phyloP scores from a whole-genome alignment of 371 early-diverging fungal species.

The Rhizopus delemar region DNA sequence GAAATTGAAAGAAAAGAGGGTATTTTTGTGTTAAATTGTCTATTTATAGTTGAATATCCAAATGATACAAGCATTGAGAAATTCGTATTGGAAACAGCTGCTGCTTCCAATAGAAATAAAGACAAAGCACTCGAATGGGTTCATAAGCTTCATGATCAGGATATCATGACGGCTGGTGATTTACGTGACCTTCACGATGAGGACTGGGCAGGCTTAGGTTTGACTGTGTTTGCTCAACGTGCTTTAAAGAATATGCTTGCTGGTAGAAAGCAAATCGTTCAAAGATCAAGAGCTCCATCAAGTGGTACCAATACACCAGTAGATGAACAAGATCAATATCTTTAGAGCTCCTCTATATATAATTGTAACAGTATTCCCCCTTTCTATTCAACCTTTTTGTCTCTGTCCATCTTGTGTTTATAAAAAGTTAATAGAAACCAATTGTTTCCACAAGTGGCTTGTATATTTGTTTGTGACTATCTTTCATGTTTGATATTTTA shows the following conservation, averaged over 20 bases:
- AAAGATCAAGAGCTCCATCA: constrained; percentile 25
- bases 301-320: constrained; percentile 36
- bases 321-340: constrained; percentile 29
- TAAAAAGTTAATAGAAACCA: not conserved
- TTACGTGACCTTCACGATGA: constrained; percentile 75
- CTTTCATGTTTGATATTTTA: constrained; percentile 3
- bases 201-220: constrained; percentile 76
- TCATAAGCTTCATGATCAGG: constrained; percentile 69
- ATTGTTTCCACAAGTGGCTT: constrained; percentile 7
- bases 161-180: constrained; percentile 83
- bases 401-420: not conserved
- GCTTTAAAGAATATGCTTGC: constrained; percentile 79
- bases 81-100: constrained; percentile 70
- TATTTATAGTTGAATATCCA: constrained; percentile 47
- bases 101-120: constrained; percentile 63
- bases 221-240: constrained; percentile 88
- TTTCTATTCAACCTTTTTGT: not conserved
- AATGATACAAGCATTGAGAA: constrained; percentile 71
- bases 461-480: constrained; percentile 6
- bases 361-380: not conserved
- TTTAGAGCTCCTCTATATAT: constrained; percentile 13
- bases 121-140: constrained; percentile 82
- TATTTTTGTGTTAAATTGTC: not conserved
- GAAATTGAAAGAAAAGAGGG: not conserved
- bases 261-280: constrained; percentile 48